These are phyloP conservation scores for Dactylella cylindrospora DNA, from an alignment of 2,329 filamentous ascomycete genomes.

Conservation along the genomic window DNA sequence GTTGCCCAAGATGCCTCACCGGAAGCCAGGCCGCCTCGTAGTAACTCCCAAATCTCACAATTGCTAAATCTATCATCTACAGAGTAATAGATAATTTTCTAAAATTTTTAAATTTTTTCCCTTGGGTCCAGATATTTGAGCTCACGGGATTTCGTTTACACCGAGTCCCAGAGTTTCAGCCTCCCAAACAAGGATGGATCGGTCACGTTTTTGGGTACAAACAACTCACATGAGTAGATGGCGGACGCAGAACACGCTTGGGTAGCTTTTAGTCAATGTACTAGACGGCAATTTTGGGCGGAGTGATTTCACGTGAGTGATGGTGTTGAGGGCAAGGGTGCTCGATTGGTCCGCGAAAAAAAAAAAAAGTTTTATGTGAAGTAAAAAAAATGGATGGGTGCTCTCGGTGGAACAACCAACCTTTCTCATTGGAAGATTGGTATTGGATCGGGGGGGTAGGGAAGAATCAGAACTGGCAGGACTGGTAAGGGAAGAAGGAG, in stretches of 20 bases:
- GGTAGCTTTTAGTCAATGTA: constrained; percentile 41
- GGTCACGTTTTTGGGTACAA: constrained; percentile 44
- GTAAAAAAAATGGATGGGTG: constrained; percentile 5
- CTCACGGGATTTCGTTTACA: constrained; percentile 44
- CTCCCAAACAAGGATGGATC: constrained; percentile 44
- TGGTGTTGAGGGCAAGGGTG: constrained; percentile 35
- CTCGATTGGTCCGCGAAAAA: constrained; percentile 39
- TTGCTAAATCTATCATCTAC: no score
- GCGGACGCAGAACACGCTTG: constrained; percentile 44
- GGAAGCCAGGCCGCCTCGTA: no score
- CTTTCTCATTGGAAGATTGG: constrained; percentile 24
- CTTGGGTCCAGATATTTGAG: constrained; percentile 4
- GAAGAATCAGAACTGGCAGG: not conserved
- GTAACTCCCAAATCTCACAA: no score
- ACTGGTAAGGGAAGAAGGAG: constrained; percentile 3
- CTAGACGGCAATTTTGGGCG: constrained; percentile 40
- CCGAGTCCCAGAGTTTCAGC: constrained; percentile 43
- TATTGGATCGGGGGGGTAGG: not conserved
- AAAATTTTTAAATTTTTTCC: constrained; percentile 1
- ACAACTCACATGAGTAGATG: constrained; percentile 45
- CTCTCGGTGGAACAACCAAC: constrained; percentile 21
- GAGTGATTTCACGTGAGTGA: constrained; percentile 38
- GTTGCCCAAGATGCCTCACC: constrained; percentile 20
- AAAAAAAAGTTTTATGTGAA: no score
- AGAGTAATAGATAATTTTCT: not conserved